Percentiles rank a stretch among this genome's conserved stretches.
Conservation (phyloP, 495 filamentous ascomycete species). For the Bombardia bombarda region DNA sequence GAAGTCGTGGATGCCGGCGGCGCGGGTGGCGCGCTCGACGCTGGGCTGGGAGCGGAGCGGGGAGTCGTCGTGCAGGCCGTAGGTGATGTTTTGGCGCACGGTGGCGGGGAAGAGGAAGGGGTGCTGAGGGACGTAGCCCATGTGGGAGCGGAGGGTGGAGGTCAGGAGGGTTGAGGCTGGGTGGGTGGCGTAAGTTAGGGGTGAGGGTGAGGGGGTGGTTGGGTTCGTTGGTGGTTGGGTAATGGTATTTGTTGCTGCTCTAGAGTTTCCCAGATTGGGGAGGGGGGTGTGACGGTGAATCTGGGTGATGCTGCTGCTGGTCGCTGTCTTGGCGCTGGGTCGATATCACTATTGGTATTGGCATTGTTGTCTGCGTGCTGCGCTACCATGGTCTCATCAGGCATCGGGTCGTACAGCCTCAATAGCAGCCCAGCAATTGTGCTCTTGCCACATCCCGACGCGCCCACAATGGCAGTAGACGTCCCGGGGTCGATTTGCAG, state of each 20-base stretch:
- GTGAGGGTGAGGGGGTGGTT: constrained; percentile 10
- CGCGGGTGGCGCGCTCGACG: constrained; percentile 52
- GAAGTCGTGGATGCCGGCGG: constrained; percentile 75
- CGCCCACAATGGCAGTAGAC: constrained; percentile 69
- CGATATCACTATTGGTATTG: background rate
- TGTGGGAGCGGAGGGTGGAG: constrained; percentile 53
- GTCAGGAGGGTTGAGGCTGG: constrained; percentile 53
- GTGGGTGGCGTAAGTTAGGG: constrained; percentile 48
- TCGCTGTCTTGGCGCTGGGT: background rate
- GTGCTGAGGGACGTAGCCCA: constrained; percentile 71
- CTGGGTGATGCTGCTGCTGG: constrained; percentile 1
- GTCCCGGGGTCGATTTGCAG: constrained; percentile 51
- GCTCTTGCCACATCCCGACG: constrained; percentile 83
- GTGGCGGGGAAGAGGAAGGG: constrained; percentile 70
- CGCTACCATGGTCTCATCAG: constrained; percentile 14
- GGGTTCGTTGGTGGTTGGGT: constrained; percentile 12
- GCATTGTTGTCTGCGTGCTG: constrained; percentile 43
- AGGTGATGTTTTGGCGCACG: constrained; percentile 70
- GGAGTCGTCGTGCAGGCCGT: constrained; percentile 52
- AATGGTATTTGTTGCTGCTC: background rate
- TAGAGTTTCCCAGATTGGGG: no score
- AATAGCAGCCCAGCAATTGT: constrained; percentile 74
- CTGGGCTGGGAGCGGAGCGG: constrained; percentile 26
- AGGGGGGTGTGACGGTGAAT: constrained; percentile 1
- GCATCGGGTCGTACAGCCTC: constrained; percentile 21